Evolutionary conservation across 2,329 filamentous ascomycete species (phyloP), one percentile per base, ranked within the genome.

Genomic region (Madurella mycetomatis): DNA sequence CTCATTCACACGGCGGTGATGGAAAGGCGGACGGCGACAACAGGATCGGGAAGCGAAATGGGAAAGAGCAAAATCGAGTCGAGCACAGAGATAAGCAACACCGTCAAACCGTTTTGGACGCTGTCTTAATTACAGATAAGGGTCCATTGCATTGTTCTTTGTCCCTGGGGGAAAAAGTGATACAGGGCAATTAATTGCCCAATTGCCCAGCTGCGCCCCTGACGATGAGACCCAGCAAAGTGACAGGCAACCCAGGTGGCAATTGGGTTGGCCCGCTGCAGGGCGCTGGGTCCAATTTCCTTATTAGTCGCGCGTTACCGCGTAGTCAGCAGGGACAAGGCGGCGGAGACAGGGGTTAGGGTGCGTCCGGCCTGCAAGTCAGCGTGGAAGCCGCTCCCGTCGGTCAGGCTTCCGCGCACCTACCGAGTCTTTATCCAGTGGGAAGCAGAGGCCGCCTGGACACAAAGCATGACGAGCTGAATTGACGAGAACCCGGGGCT

Each of bases 301-400:
- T 57, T 49, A 53, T 51, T 60, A 59, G 60, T 64, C 61, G 62
- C 61, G 62, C 62, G 62, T 60, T 61, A 61, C 58, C 53, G 60
- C 56, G 63, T 57, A 37, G 41, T 41, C 47, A 41, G 52, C 34
- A 18, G 51, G 25, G 37, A 49, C 19, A 15, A 37, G 34, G 34
- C 9, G 32, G 34, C 39, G 19, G 34, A 16, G 44, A 40, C 37
- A 50, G 44, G 54, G 49, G 43, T 46, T 46, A 41, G 11, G 43
- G 53, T 9, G 41, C 40, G 47, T 52, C 49, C 41, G n/a, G 46
- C 47, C 50, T 56, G 54, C 54, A 50, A 47, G 47, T 49, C 37
- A 45, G 18, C 17, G n/a, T 37, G 3, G 34, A 41, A 39, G 17
- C 17, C 18, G 17, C 46, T 37, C 16, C 12, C 31, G 32, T 8